Evolutionary conservation across 2,329 filamentous ascomycete genomes (phyloP), one percentile per base, ranked within the genome.

Genomic region (Trichoderma lentiforme): DNA sequence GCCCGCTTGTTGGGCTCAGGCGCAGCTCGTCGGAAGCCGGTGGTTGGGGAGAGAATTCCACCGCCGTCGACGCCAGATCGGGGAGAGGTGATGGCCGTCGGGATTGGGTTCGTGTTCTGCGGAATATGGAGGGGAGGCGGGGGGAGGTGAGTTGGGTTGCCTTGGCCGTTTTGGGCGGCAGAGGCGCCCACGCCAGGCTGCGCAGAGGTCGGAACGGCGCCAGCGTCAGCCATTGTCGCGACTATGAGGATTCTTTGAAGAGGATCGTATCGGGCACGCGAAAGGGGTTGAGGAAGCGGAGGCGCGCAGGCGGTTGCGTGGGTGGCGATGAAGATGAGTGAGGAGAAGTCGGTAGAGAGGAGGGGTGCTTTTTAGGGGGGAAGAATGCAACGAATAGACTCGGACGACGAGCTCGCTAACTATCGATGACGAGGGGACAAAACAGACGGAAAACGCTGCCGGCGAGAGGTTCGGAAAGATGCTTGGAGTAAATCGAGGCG

Each of bases 1-100:
- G 96, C 96, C 80, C 96, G 90, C 89, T 99, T 99, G 87, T 99
- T 99, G 75, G 96, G 96, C 86, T 99, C 96, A 71, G 96, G 96
- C 67, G 96, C 96, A 73, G 95, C 93, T 80, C 96, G 94, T 78
- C 96, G 92, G 80, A 93, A 96, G 74, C 92, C 91, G 78, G 92
- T 94, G 79, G 91, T 92, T 12, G 96, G 95, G 70, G 96, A 98
- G 87, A 96, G 91, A 80, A 97, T 89, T 74, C 85, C 82, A 78
- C 88, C 82, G 78, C 88, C 79, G 77, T 90, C 90, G 63, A 86
- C 86, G 66, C 87, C 91, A 62, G 91, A 92, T 89, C 94, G 90
- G 61, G 94, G 94, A 72, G 94, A 97, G 74, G 92, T 94, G 79
- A 98, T 95, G 74, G 94, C 93, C 34, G 94, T 97, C 63, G 95